A percentile compares a stretch with the other conserved stretches of the same genome.
Conservation (phyloP, 2,329 filamentous ascomycete species). For the Gaeumannomyces tritici region DNA sequence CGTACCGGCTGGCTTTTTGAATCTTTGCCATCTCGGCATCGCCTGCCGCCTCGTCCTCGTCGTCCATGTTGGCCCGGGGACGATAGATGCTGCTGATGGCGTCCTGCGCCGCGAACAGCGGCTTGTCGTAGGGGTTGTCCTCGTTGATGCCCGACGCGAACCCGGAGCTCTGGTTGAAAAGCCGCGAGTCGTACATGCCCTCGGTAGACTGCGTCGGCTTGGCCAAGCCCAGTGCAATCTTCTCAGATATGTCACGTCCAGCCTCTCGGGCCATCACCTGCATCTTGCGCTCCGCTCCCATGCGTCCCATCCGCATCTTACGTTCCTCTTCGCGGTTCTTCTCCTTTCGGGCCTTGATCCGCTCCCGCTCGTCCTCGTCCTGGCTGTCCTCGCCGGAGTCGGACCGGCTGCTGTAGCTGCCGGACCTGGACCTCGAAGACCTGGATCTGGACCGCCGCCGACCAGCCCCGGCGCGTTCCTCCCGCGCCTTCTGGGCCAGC, state of each 20-base stretch:
- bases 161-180: constrained; percentile 91
- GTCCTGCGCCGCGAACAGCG: constrained; percentile 90
- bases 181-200: constrained; percentile 90
- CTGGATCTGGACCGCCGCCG: constrained; percentile 11
- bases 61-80: constrained; percentile 64
- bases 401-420: constrained; percentile 21
- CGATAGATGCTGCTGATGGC: constrained; percentile 92
- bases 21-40: constrained; percentile 82
- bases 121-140: constrained; percentile 95
- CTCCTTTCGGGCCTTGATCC: constrained; percentile 70
- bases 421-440: constrained; percentile 27
- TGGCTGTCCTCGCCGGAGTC: constrained; percentile 46
- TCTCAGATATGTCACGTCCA: constrained; percentile 93
- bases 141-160: constrained; percentile 94
- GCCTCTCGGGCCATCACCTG: constrained; percentile 93
- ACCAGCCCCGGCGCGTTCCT: constrained; percentile 56
- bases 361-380: constrained; percentile 61
- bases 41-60: constrained; percentile 66
- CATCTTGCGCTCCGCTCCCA: constrained; percentile 86
- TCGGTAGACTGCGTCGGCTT: constrained; percentile 90
- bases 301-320: constrained; percentile 84
- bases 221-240: constrained; percentile 85
- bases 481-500: constrained; percentile 83
- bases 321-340: constrained; percentile 74
- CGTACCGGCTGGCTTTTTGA: constrained; percentile 73